Percentiles rank a stretch among this genome's conserved stretches.
Conservation (phyloP, 352 stramenopile species). For the Phytopythium litorale region DNA sequence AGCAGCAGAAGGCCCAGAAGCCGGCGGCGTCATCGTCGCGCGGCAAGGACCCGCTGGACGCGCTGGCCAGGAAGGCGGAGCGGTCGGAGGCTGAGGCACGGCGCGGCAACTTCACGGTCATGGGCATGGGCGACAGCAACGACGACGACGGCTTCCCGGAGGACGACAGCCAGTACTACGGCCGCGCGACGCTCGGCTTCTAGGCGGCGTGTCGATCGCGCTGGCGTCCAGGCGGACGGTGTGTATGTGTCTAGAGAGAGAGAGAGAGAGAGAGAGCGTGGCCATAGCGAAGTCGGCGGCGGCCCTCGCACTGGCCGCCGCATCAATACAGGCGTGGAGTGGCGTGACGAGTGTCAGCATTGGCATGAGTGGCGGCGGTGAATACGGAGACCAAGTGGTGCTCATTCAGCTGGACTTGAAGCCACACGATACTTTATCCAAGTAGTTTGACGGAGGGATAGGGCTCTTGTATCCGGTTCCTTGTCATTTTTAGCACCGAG, state of each 20-base stretch:
- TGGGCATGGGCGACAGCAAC: slow-evolving; percentile 26
- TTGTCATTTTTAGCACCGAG: too few species aligned
- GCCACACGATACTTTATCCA: too few species aligned
- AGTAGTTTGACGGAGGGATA: too few species aligned
- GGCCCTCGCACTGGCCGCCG: neutral
- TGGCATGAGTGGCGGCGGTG: too few species aligned
- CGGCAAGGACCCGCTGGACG: slow-evolving; percentile 9
- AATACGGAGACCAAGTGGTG: too few species aligned
- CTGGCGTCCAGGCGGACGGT: neutral
- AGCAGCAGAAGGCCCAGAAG: slow-evolving; percentile 22
- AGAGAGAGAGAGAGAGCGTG: neutral
- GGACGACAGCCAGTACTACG: slow-evolving; percentile 82
- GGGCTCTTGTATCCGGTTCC: too few species aligned
- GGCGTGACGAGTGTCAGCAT: neutral
- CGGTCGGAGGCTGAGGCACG: slow-evolving; percentile 19
- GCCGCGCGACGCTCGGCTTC: slow-evolving; percentile 76
- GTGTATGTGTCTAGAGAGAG: slow-evolving; percentile 4
- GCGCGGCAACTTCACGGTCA: slow-evolving; percentile 25
- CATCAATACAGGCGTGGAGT: neutral
- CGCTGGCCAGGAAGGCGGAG: slow-evolving; percentile 14
- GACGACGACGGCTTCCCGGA: slow-evolving; percentile 25
- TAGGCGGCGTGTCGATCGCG: slow-evolving; percentile 17
- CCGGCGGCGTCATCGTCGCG: slow-evolving; percentile 16
- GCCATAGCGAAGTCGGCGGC: neutral
- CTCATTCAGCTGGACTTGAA: too few species aligned